phyloP scores from a whole-genome alignment of 1,139 yeast genomes.

The Waltiozyma sp. region DNA sequence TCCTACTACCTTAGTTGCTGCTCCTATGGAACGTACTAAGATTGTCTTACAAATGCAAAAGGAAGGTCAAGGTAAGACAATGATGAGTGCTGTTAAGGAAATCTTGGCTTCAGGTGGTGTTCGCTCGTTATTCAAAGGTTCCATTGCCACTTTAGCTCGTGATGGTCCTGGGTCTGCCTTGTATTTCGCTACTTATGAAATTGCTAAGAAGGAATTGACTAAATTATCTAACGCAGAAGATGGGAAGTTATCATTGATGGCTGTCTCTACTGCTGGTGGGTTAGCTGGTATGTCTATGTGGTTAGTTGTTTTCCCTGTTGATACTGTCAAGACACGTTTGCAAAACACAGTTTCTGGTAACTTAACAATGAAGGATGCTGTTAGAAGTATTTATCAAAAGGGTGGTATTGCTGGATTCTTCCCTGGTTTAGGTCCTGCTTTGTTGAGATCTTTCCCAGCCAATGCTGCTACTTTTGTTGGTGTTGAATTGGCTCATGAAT shows the following conservation, averaged over 20 bases:
- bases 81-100: slow-evolving; percentile 39
- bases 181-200: slow-evolving; percentile 91
- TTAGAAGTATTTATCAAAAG: slow-evolving; percentile 48
- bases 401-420: slow-evolving; percentile 89
- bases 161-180: slow-evolving; percentile 99
- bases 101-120: slow-evolving; percentile 78
- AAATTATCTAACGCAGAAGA: slow-evolving; percentile 20
- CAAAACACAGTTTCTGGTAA: slow-evolving; percentile 54
- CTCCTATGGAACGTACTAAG: slow-evolving; percentile 93
- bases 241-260: slow-evolving; percentile 54
- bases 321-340: slow-evolving; percentile 84
- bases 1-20: slow-evolving; percentile 91
- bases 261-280: slow-evolving; percentile 87
- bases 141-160: slow-evolving; percentile 84
- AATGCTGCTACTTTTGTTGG: slow-evolving; percentile 97
- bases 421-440: slow-evolving; percentile 96
- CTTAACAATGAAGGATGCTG: slow-evolving; percentile 54
- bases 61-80: slow-evolving; percentile 31
- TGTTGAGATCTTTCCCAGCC: slow-evolving; percentile 92
- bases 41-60: slow-evolving; percentile 83
- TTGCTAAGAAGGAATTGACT: slow-evolving; percentile 54
- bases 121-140: slow-evolving; percentile 79
- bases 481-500: slow-evolving; percentile 75
- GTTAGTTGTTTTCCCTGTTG: slow-evolving; percentile 93
- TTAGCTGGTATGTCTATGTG: slow-evolving; percentile 95